Evolutionary conservation across 805 yeast species (phyloP).

Genomic region (Candida ficus): DNA sequence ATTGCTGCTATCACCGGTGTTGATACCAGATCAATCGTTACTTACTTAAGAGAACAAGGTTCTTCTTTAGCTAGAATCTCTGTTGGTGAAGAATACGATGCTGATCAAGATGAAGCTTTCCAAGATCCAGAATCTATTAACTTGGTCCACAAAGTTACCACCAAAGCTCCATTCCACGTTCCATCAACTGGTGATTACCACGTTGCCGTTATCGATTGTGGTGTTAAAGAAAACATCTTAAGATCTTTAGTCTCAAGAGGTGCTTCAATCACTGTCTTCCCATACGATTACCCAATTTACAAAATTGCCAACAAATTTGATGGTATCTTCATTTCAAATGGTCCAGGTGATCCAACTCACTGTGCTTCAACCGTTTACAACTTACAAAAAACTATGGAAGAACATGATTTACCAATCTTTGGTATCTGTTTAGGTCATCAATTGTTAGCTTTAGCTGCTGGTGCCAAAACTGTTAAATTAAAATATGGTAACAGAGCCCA

Average conservation of each 20-base stretch:
- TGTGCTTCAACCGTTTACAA: conserved; percentile 74
- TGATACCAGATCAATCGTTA: conserved; percentile 92
- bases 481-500: conserved; percentile 99
- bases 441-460: conserved; percentile 88
- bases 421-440: conserved; percentile 99
- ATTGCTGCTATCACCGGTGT: conserved; percentile 96
- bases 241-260: conserved; percentile 94
- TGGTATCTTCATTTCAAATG: conserved; percentile 91
- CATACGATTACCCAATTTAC: conserved; percentile 90
- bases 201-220: conserved; percentile 94
- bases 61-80: conserved; percentile 88
- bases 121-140: conserved; percentile 87
- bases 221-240: conserved; percentile 95
- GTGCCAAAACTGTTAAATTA: conserved; percentile 88
- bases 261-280: conserved; percentile 94
- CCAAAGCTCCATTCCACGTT: conserved; percentile 91
- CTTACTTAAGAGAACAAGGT: conserved; percentile 92
- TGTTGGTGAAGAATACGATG: conserved; percentile 87
- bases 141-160: conserved; percentile 88
- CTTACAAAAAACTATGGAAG: conserved; percentile 63
- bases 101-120: conserved; percentile 86
- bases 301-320: conserved; percentile 88
- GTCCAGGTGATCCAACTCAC: conserved; percentile 97
- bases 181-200: conserved; percentile 63
- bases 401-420: conserved; percentile 73